Evolutionary conservation across 371 early-diverging fungal species (phyloP).

Genomic region (Mortierella sp.): DNA sequence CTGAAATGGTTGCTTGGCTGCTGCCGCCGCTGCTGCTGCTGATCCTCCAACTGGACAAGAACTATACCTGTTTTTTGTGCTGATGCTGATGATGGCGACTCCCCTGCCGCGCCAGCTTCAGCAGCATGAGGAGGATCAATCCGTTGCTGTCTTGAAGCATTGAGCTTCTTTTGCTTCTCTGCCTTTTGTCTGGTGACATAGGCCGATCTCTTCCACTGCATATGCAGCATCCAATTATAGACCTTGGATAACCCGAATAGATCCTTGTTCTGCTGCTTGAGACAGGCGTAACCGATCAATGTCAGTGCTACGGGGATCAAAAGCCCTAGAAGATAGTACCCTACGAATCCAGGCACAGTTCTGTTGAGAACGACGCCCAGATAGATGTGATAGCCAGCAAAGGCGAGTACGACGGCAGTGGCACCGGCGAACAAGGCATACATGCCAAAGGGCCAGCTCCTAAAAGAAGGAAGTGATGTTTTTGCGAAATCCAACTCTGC

Average conservation of each 20-base stretch:
- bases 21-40: no score
- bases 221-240: conserved; percentile 29
- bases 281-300: conserved; percentile 47
- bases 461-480: conserved; percentile 76
- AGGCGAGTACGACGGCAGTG: conserved; percentile 63
- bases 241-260: conserved; percentile 39
- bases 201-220: conserved; percentile 20
- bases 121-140: conserved; percentile 21
- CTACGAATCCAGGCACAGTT: conserved; percentile 58
- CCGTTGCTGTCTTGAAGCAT: conserved; percentile 6
- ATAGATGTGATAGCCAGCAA: conserved; percentile 71
- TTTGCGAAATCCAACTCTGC: conserved; percentile 81
- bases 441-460: conserved; percentile 76
- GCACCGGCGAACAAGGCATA: conserved; percentile 74
- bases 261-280: conserved; percentile 58
- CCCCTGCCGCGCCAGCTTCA: neutral
- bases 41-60: conserved; percentile 18
- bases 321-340: conserved; percentile 69
- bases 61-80: conserved; percentile 36
- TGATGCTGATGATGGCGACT: conserved; percentile 5
- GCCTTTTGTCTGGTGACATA: conserved; percentile 5
- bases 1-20: conserved; percentile 21
- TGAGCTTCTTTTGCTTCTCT: conserved; percentile 22
- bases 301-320: conserved; percentile 66
- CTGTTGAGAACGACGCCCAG: conserved; percentile 55